Conservation (phyloP, 352 stramenopile species). For the Globisporangium ultimum region DNA sequence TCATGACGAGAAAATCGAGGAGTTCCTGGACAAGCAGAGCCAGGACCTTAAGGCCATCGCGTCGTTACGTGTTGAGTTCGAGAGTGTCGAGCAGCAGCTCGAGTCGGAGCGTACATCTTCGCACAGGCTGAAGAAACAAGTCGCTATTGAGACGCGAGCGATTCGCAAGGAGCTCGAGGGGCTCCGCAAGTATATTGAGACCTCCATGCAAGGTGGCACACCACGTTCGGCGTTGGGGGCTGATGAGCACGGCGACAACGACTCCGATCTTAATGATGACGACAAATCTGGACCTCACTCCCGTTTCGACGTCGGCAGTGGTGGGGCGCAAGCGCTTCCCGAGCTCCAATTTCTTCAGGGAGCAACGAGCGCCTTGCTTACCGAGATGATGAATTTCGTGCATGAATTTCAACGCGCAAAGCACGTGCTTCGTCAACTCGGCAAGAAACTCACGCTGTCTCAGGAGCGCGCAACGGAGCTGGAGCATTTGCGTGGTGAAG, state of each 20-base stretch:
- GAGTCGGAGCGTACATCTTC: conserved; percentile 16
- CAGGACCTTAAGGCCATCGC: conserved; percentile 35
- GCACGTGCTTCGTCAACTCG: conserved; percentile 32
- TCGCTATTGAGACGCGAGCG: conserved; percentile 24
- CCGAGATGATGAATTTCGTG: conserved; percentile 46
- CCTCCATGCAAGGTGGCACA: conserved; percentile 16
- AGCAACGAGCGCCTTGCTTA: conserved; percentile 37
- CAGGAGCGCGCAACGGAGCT: conserved; percentile 31
- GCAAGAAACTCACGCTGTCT: conserved; percentile 26
- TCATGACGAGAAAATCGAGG: conserved; percentile 26
- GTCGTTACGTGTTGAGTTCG: too few species aligned
- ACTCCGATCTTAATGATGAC: conserved; percentile 7
- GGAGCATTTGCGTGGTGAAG: conserved; percentile 36
- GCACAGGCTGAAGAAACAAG: conserved; percentile 20
- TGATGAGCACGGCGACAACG: conserved; percentile 1
- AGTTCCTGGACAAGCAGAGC: conserved; percentile 31
- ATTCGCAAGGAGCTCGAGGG: conserved; percentile 41
- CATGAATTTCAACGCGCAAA: conserved; percentile 41
- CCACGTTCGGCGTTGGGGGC: background rate
- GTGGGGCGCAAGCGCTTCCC: conserved; percentile 1
- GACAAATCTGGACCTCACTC: background rate
- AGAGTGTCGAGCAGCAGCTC: conserved; percentile 29
- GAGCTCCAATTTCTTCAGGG: conserved; percentile 55
- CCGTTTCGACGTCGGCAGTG: too few species aligned
- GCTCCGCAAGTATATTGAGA: conserved; percentile 46